Conservation (phyloP, 352 stramenopile genomes). For the Phytophthora pseudosyringae region DNA sequence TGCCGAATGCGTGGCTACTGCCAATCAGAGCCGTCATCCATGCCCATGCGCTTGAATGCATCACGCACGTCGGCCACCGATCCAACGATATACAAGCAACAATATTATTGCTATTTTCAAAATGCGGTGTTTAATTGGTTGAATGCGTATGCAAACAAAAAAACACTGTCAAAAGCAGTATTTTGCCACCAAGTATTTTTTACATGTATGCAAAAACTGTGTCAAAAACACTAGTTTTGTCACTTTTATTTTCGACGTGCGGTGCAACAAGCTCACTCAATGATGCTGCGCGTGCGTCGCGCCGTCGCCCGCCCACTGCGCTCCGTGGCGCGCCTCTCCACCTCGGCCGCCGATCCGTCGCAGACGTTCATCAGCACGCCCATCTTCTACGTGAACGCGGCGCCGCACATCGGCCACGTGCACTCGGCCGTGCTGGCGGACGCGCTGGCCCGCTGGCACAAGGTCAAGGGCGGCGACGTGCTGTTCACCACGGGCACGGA, state of each 20-base stretch:
- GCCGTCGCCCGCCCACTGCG: neutral
- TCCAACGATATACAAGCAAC: no score
- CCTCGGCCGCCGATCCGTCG: neutral
- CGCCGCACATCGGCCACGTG: slow-evolving; percentile 99
- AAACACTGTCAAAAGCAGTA: no score
- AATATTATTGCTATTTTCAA: no score
- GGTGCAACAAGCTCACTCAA: no score
- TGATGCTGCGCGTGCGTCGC: slow-evolving; percentile 14
- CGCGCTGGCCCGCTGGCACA: slow-evolving; percentile 83
- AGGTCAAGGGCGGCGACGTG: slow-evolving; percentile 57
- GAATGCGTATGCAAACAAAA: no score
- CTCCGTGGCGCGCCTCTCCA: neutral
- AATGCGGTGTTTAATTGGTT: no score
- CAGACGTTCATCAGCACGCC: slow-evolving; percentile 94
- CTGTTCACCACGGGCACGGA: slow-evolving; percentile 98
- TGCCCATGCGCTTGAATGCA: slow-evolving; percentile 94
- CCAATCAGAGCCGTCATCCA: slow-evolving; percentile 91
- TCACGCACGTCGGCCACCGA: slow-evolving; percentile 92
- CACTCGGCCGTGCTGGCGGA: slow-evolving; percentile 95
- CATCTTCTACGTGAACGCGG: slow-evolving; percentile 99
- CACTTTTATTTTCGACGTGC: no score
- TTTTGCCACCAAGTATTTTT: no score
- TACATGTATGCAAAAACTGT: no score
- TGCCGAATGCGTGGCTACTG: slow-evolving; percentile 92
- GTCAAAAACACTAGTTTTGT: no score